Evolutionary conservation across 306 rosid species (phyloP).

Genomic region (Dalbergia oliveri): DNA sequence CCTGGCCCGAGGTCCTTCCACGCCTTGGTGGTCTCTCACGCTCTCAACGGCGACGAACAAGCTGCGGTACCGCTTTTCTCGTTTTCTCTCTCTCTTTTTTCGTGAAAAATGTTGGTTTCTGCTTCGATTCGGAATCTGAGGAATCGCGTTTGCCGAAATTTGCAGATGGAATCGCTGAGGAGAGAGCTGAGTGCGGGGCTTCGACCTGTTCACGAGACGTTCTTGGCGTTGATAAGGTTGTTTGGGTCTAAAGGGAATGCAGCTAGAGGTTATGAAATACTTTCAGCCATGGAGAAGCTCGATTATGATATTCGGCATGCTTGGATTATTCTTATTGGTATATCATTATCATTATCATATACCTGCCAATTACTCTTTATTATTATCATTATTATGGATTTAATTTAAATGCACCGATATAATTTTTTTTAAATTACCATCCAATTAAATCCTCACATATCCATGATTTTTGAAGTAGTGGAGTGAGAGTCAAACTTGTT

Average conservation of each 20-base stretch:
- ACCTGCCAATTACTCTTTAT: neutral
- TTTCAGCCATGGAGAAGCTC: conserved; percentile 86
- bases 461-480: no score
- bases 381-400: neutral
- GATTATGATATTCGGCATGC: conserved; percentile 86
- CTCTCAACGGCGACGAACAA: conserved; percentile 76
- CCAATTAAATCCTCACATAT: no score
- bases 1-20: conserved; percentile 98
- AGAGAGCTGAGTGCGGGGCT: conserved; percentile 88
- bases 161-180: conserved; percentile 80
- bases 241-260: conserved; percentile 82
- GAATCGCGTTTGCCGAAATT: neutral
- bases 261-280: conserved; percentile 74
- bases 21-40: conserved; percentile 78
- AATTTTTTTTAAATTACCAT: neutral
- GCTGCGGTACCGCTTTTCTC: conserved; percentile 63
- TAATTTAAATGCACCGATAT: no score
- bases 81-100: neutral
- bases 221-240: conserved; percentile 75
- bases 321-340: conserved; percentile 86
- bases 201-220: conserved; percentile 91
- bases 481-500: no score
- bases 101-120: neutral
- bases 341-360: neutral
- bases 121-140: neutral